Base-by-base conservation (phyloP, 2,329 filamentous ascomycete genomes). In the Colletotrichum graminicola region DNA sequence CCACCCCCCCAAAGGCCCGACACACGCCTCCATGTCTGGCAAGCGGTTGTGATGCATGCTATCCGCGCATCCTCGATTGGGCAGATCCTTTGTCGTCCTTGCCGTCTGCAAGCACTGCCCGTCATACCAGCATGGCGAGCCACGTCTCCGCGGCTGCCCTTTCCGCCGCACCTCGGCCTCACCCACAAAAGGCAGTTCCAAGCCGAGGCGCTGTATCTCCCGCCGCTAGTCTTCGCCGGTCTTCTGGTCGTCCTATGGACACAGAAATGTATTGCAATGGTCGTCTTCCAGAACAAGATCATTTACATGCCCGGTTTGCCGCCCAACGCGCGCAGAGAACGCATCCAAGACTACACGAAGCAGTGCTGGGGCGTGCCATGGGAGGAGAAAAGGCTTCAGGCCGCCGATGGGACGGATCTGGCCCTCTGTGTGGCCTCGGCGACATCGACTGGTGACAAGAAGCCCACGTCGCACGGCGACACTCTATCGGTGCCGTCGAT, bases 231-330 rank as follows among this genome's bases (percentile, higher is more conserved):
- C 54, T 94, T 94, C 76, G 79, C 84, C 18, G 90, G 91, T 1
- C 84, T 95, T 45, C 84, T 93, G 5, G 76, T 93, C 23, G 86
- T 86, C 4, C 82, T 95, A 18, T 95, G 87, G 86, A 83, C 81
- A 2, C 90, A 87, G 85, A 90, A 91, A 77, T 94, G 92, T 77
- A 80, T 90, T 64, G 93, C 94, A 90, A 89, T 94, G 82, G 84
- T 95, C 36, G 75, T 92, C 5, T 92, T 94, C 78, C 93, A 95
- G 80, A 93, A 95, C 77, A 91, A 92, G 77, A 93, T 95, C 77
- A 92, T 95, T 71, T 95, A 94, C 80, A 94, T 94, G 83, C 92
- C 93, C 0, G 92, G 91, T 56, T 81, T 94, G 62, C 92, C 92
- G 23, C 92, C 92, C 2, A 92, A 92, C 76, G 86, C 92, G 0